Base-by-base conservation (phyloP, 2,329 filamentous ascomycete genomes). In the Magnaporthiopsis incrustans region DNA sequence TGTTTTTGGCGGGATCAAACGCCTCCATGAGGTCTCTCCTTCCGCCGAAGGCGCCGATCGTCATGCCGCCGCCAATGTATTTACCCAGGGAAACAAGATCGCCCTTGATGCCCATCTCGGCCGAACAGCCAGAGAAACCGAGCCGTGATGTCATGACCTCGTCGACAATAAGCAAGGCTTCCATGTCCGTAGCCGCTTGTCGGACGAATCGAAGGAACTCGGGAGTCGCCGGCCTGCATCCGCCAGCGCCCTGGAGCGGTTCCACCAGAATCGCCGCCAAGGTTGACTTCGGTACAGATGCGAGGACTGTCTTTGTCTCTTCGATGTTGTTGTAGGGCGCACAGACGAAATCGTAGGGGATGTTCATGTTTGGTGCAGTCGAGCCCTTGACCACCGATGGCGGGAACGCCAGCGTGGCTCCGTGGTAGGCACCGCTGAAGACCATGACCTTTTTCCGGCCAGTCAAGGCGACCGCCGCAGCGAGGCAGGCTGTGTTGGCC, bases 71-170 rank as follows among this genome's bases (percentile, higher is more conserved):
- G 4, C 83, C 85, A 7, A 86, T 72, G 67, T 79, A 86, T 69
- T 87, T 87, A 1, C 85, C 84, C 12, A 86, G 67, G 0, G 82
- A 82, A 33, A 78, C 80, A 26, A 85, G 68, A 69, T 85, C 83
- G 0, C 82, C 66, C 85, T 87, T 86, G 72, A 86, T 86, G 0
- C 85, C 86, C 0, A 84, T 83, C 0, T 82, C 79, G 66, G 86
- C 83, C 1, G 75, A 77, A 1, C 84, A 72, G 0, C 87, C 85
- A 18, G 78, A 75, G 3, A 74, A 74, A 26, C 77, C 72, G 33
- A 89, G 75, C 2, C 87, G 79, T 4, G 84, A 87, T 0, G 86
- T 88, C 81, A 89, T 87, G 15, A 90, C 87, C 73, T 91, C 88
- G 71, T 91, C 88, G n/a, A 88, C 76, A 58, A 91, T 85, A 66